Base-by-base conservation (phyloP, 164 flowering plant species). In the Vitis labrusca region DNA sequence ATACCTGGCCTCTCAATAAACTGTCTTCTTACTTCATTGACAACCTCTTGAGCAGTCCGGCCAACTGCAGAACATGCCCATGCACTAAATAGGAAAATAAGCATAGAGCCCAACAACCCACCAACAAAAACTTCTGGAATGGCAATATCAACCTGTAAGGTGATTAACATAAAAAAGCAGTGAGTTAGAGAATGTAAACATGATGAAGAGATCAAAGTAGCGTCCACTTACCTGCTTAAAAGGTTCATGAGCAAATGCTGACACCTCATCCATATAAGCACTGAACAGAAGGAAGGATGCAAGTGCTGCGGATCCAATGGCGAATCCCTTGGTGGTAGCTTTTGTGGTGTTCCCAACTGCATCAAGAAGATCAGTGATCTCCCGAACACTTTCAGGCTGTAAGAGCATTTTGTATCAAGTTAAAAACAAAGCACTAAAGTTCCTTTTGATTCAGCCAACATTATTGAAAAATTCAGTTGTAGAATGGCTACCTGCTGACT, bases 21-120 rank as follows among this genome's bases (percentile, higher is more conserved):
- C 76, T 93, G 99, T 72, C 98, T 90, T 75, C 98, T 84, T 50
- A 95, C 99, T 90, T 95, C 99, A 67, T 90, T 93, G 10, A 93
- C 98, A 64, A 95, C 97, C 83, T 93, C 98, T 72, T 95, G 99
- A 67, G 99, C 99, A 80, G 95, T 96, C 76, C 98, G 86, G 57
- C 99, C 99, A 75, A 96, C 99, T 29, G 99, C 99, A 68, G 99
- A 64, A 76, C 99, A 96, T 49, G 99, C 98, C 99, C 99, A 96
- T 59, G 94, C 99, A 84, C 99, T 96, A 71, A 96, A 96, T 57
- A 96, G 79, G 80, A 83, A 93, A 69, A 96, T 93, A 71, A 96
- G 95, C 99, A 96, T 96, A n/a, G 99, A 87, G 14, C 99, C 99
- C 79, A 96, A 79, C 75, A 96, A 80, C 58, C 99, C 99, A 71